phyloP scores from a whole-genome alignment of 768 basidiomycete genomes.

The Wakefieldia striispora region DNA sequence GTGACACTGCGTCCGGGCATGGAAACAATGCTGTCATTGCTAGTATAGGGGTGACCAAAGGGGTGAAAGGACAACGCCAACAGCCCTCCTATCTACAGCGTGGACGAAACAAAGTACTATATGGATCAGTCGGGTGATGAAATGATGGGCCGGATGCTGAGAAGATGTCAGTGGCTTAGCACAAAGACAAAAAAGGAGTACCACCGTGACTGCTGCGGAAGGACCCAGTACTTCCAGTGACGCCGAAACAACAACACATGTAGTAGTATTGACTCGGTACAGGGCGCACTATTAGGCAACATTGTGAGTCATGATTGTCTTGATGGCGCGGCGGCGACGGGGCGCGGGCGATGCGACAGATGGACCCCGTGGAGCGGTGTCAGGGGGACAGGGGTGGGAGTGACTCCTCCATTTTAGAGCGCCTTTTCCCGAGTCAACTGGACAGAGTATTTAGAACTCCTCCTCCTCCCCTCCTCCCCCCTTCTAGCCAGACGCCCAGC shows the following conservation, averaged over 20 bases:
- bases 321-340: slow-evolving; percentile 6
- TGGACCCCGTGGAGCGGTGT: slow-evolving; percentile 28
- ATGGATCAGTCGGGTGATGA: too few relatives aligned
- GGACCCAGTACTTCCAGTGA: too few relatives aligned
- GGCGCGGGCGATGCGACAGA: slow-evolving; percentile 5
- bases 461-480: slow-evolving; percentile 4
- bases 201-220: background rate
- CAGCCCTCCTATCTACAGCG: background rate
- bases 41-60: background rate
- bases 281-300: too few relatives aligned
- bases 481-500: slow-evolving; percentile 3
- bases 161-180: background rate
- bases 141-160: too few relatives aligned
- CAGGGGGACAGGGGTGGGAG: slow-evolving; percentile 23
- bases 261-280: too few relatives aligned
- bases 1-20: too few relatives aligned
- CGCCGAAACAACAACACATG: too few relatives aligned
- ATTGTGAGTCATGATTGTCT: background rate
- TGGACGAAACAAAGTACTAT: too few relatives aligned
- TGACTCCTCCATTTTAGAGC: slow-evolving; percentile 36
- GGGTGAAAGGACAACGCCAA: background rate
- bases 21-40: too few relatives aligned
- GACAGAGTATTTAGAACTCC: slow-evolving; percentile 21
- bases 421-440: slow-evolving; percentile 26
- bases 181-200: background rate